phyloP scores from a whole-genome alignment of 1,284 basidiomycete genomes.

The Rhodotorula mucilaginosa region DNA sequence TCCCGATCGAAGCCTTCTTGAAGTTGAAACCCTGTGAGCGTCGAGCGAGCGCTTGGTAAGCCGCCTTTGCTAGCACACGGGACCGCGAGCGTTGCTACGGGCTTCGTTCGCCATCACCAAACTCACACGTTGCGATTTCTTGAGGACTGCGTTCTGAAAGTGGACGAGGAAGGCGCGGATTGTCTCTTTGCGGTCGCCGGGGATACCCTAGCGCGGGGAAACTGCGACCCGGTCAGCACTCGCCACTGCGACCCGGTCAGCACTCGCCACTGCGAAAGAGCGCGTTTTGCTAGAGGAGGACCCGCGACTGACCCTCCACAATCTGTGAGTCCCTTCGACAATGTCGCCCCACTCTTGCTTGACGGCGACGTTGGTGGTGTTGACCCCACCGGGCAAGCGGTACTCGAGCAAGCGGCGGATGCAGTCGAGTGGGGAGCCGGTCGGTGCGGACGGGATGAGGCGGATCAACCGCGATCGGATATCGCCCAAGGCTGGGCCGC shows the following conservation, averaged over 20 bases:
- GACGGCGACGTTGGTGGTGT: conserved; percentile 8
- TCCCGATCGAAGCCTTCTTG: conserved; percentile 62
- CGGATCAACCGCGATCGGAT: conserved; percentile 55
- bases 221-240: not conserved
- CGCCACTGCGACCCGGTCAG: no score
- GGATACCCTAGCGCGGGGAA: conserved; percentile 58
- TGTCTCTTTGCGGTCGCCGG: conserved; percentile 85
- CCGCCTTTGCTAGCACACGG: not conserved
- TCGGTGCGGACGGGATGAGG: conserved; percentile 51
- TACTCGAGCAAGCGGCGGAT: conserved; percentile 41
- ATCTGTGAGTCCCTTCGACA: conserved; percentile 77
- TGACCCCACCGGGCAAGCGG: conserved; percentile 53
- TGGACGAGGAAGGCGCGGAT: conserved; percentile 62
- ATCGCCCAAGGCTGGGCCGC: conserved; percentile 51
- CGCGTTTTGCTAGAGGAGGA: no score
- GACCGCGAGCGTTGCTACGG: no score
- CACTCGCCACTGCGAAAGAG: no score
- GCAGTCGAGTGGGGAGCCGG: conserved; percentile 28
- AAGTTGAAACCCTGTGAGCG: conserved; percentile 86
- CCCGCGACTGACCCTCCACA: conserved; percentile 64
- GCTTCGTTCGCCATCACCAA: no score
- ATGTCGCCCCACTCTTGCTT: conserved; percentile 61
- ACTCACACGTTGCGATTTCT: conserved; percentile 31
- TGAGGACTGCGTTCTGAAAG: conserved; percentile 28
- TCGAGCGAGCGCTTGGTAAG: not conserved